Conservation (phyloP, 805 yeast species). For the Wickerhamiella musiphila region DNA sequence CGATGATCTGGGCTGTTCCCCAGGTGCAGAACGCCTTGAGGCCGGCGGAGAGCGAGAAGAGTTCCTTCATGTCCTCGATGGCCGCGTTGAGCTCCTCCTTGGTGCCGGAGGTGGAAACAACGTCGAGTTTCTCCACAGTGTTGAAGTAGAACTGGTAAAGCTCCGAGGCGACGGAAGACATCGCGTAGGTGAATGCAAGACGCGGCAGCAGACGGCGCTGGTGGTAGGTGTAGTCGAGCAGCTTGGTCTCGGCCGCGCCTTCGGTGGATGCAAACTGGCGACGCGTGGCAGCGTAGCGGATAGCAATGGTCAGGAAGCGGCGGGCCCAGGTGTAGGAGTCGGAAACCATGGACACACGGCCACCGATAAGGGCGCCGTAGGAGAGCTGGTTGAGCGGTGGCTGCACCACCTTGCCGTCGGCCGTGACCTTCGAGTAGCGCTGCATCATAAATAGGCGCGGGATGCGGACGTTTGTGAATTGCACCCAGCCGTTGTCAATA, state of each 20-base stretch:
- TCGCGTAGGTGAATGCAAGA: conserved; percentile 53
- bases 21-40: conserved; percentile 73
- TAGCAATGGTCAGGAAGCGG: conserved; percentile 56
- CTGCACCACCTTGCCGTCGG: conserved; percentile 43
- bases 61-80: conserved; percentile 43
- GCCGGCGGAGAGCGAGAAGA: conserved; percentile 66
- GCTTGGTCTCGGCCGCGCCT: conserved; percentile 34
- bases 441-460: conserved; percentile 65
- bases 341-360: conserved; percentile 70
- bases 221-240: conserved; percentile 70
- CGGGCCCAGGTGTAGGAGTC: conserved; percentile 67
- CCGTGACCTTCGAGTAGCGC: conserved; percentile 48
- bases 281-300: conserved; percentile 69
- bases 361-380: conserved; percentile 63
- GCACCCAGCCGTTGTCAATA: conserved; percentile 87
- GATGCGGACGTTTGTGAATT: conserved; percentile 56
- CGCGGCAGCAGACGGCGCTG: conserved; percentile 70
- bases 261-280: conserved; percentile 46
- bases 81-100: conserved; percentile 28
- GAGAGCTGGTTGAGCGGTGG: conserved; percentile 73
- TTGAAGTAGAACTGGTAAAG: conserved; percentile 33
- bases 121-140: conserved; percentile 33
- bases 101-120: conserved; percentile 18
- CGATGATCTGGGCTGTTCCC: conserved; percentile 55
- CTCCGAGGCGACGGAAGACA: conserved; percentile 48